A percentile compares a stretch with the other conserved stretches of the same genome.
Conservation (phyloP, 2,329 filamentous ascomycete genomes). For the Alternaria sp. region DNA sequence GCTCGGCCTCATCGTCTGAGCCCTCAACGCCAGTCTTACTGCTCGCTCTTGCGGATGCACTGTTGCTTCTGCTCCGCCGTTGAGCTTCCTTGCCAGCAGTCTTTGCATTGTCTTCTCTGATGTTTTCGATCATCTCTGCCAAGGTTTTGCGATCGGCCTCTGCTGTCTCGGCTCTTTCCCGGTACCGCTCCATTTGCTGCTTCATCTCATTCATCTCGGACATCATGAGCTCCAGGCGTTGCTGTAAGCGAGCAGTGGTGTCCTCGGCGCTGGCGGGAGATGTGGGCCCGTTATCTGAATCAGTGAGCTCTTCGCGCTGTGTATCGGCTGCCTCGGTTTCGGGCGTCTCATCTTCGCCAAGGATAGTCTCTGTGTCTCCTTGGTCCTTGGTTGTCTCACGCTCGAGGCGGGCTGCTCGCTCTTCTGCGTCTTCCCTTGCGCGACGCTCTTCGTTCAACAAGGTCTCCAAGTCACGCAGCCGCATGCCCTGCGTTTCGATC, state of each 20-base stretch:
- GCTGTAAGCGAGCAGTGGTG: conserved; percentile 63
- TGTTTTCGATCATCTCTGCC: conserved; percentile 84
- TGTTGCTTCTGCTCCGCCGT: conserved; percentile 34
- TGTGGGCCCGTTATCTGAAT: conserved; percentile 28
- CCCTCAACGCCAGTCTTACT: conserved; percentile 21
- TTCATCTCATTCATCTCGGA: conserved; percentile 82
- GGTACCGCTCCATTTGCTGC: conserved; percentile 79
- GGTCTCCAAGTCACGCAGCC: conserved; percentile 81
- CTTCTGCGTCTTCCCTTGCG: conserved; percentile 84
- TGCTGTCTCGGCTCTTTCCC: conserved; percentile 77
- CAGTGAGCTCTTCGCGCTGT: conserved; percentile 21
- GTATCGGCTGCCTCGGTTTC: conserved; percentile 13
- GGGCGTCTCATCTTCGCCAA: conserved; percentile 27
- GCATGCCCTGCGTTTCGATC: conserved; percentile 79
- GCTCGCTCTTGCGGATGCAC: conserved; percentile 16
- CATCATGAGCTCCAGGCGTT: conserved; percentile 76
- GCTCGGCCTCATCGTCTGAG: conserved; percentile 31
- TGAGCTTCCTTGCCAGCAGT: conserved; percentile 43
- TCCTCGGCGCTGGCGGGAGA: conserved; percentile 37
- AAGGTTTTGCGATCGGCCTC: conserved; percentile 81
- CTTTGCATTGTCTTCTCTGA: conserved; percentile 70
- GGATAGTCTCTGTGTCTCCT: conserved; percentile 35
- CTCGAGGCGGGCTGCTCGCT: conserved; percentile 74
- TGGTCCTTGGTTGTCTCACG: conserved; percentile 60
- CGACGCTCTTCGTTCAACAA: conserved; percentile 79